Percentiles rank a stretch among this genome's conserved stretches.
These are phyloP conservation scores for Xenoacremonium recifei DNA, from an alignment of 2,329 filamentous ascomycete genomes.

Conservation along the genomic window DNA sequence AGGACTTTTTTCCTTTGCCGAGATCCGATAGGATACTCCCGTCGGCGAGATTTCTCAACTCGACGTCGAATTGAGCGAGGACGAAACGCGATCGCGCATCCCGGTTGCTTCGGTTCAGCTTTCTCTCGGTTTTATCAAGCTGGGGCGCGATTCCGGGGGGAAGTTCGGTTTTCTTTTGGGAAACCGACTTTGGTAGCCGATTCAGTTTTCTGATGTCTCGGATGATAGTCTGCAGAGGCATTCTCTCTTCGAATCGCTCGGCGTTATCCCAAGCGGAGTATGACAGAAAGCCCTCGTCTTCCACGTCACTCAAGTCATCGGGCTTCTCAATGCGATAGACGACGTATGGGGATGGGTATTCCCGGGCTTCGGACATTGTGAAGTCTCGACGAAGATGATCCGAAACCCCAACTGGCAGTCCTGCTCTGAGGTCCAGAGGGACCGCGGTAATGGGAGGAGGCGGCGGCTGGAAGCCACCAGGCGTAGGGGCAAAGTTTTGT, in stretches of 20 bases:
- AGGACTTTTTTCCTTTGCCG: conserved; percentile 15
- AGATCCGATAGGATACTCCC: conserved; percentile 11
- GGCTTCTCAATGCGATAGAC: conserved; percentile 43
- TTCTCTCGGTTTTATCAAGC: conserved; percentile 37
- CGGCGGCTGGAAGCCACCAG: conserved; percentile 4
- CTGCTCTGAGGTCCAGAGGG: conserved; percentile 13
- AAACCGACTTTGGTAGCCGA: conserved; percentile 26
- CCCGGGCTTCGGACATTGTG: conserved; percentile 38
- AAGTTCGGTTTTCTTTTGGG: conserved; percentile 39
- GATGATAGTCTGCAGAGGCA: conserved; percentile 34
- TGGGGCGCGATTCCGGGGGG: conserved; percentile 38
- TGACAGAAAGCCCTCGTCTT: conserved; percentile 33
- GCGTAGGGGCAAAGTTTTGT: conserved; percentile 4
- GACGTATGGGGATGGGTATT: conserved; percentile 38
- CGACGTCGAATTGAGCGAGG: conserved; percentile 45
- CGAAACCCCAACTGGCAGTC: conserved; percentile 21
- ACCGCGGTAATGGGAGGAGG: conserved; percentile 14
- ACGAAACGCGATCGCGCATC: conserved; percentile 40
- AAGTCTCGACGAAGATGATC: conserved; percentile 38
- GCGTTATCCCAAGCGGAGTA: conserved; percentile 42
- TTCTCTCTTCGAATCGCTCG: conserved; percentile 29
- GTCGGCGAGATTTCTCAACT: conserved; percentile 25
- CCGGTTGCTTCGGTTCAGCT: conserved; percentile 32
- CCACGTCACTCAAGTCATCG: conserved; percentile 28
- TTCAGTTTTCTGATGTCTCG: conserved; percentile 38